Base-by-base conservation (phyloP, 129 eudicot species). In the Scalesia atractyloides region DNA sequence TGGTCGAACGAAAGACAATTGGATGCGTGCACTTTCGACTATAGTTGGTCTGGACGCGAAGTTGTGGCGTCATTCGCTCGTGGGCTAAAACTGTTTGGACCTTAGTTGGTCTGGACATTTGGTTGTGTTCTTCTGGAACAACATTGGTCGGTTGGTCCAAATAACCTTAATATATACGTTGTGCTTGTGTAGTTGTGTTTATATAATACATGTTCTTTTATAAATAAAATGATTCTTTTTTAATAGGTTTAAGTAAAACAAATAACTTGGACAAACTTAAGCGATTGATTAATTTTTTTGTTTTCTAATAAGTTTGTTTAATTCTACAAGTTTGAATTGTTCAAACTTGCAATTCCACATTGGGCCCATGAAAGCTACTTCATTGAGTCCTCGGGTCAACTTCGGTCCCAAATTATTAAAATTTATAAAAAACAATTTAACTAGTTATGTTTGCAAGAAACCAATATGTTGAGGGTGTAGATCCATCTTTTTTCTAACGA, bases 311-410 rank as follows among this genome's bases (percentile, higher is more conserved):
- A 18, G 24, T 30, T 60, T 60, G 66, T 60, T 30, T 20, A 58
- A 22, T 57, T 72, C 44, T 16, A 59, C 76, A 58, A 72, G 68
- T 44, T 72, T 72, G 68, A 72, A 58, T 58, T 6, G 49, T 52
- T 41, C 22, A 54, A 44, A 53, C 65, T 70, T 70, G 36, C 33
- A 72, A 72, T 58, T 7, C 47, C 17, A 30, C 17, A 58, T 57
- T 57, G 76, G 64, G 61, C 30, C 46, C 76, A 72, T 9, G 44
- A 71, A 22, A 71, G 20, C 8, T 39, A 33, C 46, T 57, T 24
- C 16, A 41, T 57, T 71, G 26, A 71, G 41, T 14, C 56, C 9
- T 20, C n/a, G 68, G 24, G 68, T 72, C 57, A 43, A 72, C 7
- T 58, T 43, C 41, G 46, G 54, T 72, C 47, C 6, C 26, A 60